Percentiles rank a stretch among this genome's conserved stretches.
phyloP scores from a whole-genome alignment of 352 stramenopile genomes.

The Globisporangium polare region DNA sequence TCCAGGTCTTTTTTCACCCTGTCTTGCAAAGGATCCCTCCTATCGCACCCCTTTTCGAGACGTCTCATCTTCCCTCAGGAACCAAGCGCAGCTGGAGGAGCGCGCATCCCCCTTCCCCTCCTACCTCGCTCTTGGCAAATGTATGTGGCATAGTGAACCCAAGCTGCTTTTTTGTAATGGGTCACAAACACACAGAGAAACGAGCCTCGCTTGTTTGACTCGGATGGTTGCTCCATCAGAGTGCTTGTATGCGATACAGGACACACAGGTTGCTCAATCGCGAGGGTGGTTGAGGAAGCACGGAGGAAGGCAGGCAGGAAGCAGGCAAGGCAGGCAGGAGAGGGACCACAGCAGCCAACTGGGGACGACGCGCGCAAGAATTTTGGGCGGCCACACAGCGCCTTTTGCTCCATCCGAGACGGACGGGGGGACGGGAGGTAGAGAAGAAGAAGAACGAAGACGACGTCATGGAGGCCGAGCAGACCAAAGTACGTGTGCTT shows the following conservation, averaged over 20 bases:
- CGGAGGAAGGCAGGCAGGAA: background rate
- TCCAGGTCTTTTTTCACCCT: background rate
- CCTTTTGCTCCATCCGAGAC: conserved; percentile 17
- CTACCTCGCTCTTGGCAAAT: conserved; percentile 4
- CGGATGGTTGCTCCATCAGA: background rate
- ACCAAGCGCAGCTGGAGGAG: conserved; percentile 3
- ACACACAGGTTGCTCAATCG: background rate
- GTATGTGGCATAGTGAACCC: conserved; percentile 11
- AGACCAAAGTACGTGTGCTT: conserved; percentile 14
- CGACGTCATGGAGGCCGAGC: conserved; percentile 17
- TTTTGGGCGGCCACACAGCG: conserved; percentile 13
- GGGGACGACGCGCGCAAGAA: conserved; percentile 8
- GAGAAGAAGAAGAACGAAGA: conserved; percentile 6
- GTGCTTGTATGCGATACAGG: background rate
- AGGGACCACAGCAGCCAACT: background rate
- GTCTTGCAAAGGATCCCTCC: background rate
- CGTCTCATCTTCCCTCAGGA: conserved; percentile 5
- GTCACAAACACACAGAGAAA: conserved; percentile 11
- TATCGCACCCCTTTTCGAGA: no score
- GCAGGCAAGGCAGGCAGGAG: no score
- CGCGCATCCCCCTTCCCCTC: conserved; percentile 1
- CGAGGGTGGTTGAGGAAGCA: conserved; percentile 1
- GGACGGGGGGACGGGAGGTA: conserved; percentile 9
- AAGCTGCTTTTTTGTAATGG: conserved; percentile 10
- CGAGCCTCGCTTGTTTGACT: background rate